Conservation (phyloP, 768 basidiomycete species). For the Russula virescens region DNA sequence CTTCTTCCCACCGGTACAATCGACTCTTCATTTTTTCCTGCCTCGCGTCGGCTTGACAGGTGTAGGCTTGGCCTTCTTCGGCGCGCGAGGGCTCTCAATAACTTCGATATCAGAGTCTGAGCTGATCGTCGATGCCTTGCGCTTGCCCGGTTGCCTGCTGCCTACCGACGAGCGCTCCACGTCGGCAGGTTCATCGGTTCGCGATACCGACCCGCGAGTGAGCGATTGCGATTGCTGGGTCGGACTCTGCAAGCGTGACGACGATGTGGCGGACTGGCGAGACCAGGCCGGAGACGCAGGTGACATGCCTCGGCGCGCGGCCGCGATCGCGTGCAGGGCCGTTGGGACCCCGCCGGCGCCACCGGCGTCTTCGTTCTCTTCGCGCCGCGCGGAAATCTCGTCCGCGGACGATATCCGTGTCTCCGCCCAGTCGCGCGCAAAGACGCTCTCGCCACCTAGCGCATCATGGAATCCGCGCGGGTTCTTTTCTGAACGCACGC, state of each 20-base stretch:
- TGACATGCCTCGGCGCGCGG: constrained; percentile 37
- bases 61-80: not conserved
- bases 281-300: constrained; percentile 49
- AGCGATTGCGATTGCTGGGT: constrained; percentile 29
- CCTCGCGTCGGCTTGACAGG: not conserved
- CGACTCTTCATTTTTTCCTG: not conserved
- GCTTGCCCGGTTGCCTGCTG: constrained; percentile 36
- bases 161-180: constrained; percentile 33
- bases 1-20: not conserved
- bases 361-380: constrained; percentile 29
- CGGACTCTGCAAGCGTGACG: constrained; percentile 44
- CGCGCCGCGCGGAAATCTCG: constrained; percentile 29
- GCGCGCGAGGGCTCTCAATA: not conserved
- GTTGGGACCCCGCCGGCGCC: constrained; percentile 17
- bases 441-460: constrained; percentile 54
- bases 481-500: constrained; percentile 29
- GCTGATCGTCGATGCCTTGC: constrained; percentile 39
- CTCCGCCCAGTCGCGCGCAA: constrained; percentile 74
- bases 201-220: constrained; percentile 33
- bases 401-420: constrained; percentile 46
- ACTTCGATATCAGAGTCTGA: constrained; percentile 12
- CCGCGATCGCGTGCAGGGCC: constrained; percentile 31
- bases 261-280: constrained; percentile 28
- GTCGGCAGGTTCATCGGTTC: constrained; percentile 35
- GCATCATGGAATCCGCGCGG: constrained; percentile 58